phyloP scores from a whole-genome alignment of 2,329 filamentous ascomycete species.

The Neofusicoccum umdonicola region DNA sequence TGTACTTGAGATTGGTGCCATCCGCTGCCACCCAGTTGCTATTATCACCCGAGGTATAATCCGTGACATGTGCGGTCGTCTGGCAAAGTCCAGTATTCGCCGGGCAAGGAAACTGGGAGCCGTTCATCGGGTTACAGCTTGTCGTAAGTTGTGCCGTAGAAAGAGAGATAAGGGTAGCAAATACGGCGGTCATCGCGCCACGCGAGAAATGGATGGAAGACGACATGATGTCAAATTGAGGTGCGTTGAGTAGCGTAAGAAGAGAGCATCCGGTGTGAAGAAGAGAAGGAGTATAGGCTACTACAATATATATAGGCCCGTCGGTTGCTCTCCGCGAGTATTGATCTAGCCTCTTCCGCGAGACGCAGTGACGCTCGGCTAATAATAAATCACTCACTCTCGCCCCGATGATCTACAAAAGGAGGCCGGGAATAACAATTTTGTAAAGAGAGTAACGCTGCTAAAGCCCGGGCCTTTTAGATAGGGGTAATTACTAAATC shows the following conservation, averaged over 20 bases:
- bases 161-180: too few relatives aligned
- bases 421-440: not conserved
- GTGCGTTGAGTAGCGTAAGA: not conserved
- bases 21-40: slow-evolving; percentile 63
- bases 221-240: not conserved
- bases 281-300: not conserved
- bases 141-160: too few relatives aligned
- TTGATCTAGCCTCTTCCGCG: not conserved
- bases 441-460: not conserved
- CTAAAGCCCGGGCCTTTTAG: not conserved
- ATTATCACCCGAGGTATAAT: slow-evolving; percentile 48
- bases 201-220: not conserved
- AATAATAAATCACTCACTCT: not conserved
- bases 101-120: slow-evolving; percentile 38
- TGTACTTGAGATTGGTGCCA: slow-evolving; percentile 59
- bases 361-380: not conserved
- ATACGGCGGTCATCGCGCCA: not conserved
- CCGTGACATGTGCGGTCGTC: slow-evolving; percentile 41
- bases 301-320: not conserved
- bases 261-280: not conserved
- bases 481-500: not conserved
- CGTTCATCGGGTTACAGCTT: slow-evolving; percentile 43
- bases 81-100: slow-evolving; percentile 41
- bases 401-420: not conserved
- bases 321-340: too few relatives aligned